These are phyloP conservation scores for Colletotrichum euphorbiae DNA, from an alignment of 2,329 filamentous ascomycete species.

Conservation along the genomic window DNA sequence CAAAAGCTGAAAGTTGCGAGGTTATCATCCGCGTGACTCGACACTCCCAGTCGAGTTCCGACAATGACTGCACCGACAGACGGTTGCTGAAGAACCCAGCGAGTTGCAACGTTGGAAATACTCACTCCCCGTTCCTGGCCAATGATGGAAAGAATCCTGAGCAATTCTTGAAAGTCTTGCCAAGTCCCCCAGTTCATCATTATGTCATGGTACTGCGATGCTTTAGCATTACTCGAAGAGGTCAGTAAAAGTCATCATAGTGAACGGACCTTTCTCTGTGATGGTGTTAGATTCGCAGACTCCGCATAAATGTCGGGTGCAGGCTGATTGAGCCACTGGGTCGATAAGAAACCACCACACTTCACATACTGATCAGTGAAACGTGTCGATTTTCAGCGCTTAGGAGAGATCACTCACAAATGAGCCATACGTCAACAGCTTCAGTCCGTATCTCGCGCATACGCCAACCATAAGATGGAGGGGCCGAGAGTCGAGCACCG, in stretches of 20 bases:
- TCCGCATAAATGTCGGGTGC: conserved; percentile 14
- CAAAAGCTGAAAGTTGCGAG: conserved; percentile 2
- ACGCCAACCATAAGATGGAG: conserved; percentile 19
- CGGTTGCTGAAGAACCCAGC: conserved; percentile 22
- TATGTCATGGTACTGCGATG: conserved; percentile 7
- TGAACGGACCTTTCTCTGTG: conserved; percentile 18
- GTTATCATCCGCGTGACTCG: conserved; percentile 8
- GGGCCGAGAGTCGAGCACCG: conserved; percentile 20
- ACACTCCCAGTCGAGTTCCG: conserved; percentile 8
- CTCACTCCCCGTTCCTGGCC: not conserved
- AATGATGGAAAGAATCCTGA: not conserved
- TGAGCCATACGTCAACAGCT: conserved; percentile 16
- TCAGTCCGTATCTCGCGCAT: conserved; percentile 9
- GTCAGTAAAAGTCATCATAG: not conserved
- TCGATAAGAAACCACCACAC: conserved; percentile 16
- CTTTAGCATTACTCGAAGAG: not conserved
- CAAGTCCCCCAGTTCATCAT: conserved; percentile 23
- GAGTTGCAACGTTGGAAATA: conserved; percentile 9
- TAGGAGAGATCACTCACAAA: not conserved
- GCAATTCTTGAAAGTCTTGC: conserved; percentile 9
- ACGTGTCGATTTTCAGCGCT: too few relatives aligned
- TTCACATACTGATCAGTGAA: not conserved
- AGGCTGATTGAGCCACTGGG: conserved; percentile 8
- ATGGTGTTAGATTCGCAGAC: conserved; percentile 5
- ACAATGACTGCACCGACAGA: conserved; percentile 5